A percentile compares a stretch with the other conserved stretches of the same genome.
Evolutionary conservation across 768 basidiomycete genomes (phyloP).

Genomic region (Mycena haematopus): DNA sequence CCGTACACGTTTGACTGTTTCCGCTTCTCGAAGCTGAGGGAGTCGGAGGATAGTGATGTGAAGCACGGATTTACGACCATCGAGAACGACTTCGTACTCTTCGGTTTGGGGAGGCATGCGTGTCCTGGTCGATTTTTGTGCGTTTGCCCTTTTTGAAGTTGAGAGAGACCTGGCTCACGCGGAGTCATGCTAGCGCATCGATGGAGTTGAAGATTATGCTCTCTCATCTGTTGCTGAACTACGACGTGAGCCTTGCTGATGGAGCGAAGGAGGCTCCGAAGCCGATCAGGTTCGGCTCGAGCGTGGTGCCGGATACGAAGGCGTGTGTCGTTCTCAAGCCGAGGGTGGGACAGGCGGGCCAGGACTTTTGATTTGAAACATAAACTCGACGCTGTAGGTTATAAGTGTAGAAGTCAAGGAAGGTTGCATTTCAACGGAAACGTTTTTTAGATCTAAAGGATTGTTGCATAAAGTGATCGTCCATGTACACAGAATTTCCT

Average conservation of each 20-base stretch:
- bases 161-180: not conserved
- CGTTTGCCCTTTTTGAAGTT: not conserved
- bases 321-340: not conserved
- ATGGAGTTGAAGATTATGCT: not conserved
- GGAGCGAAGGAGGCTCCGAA: not conserved
- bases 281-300: not conserved
- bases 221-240: not conserved
- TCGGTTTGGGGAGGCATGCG: not conserved
- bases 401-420: too few species aligned
- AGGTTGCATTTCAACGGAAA: too few species aligned
- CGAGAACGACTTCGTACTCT: not conserved
- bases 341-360: not conserved
- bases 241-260: not conserved
- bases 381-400: too few species aligned
- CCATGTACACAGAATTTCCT: too few species aligned
- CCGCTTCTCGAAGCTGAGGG: not conserved
- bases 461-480: too few species aligned
- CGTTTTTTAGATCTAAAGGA: too few species aligned
- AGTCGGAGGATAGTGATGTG: not conserved
- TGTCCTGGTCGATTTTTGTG: not conserved
- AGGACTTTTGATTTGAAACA: not conserved
- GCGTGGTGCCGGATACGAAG: not conserved
- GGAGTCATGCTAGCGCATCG: not conserved
- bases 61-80: not conserved
- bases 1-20: not conserved